These are phyloP conservation scores for Parathielavia hyrcaniae DNA, from an alignment of 495 filamentous ascomycete genomes.

Conservation along the genomic window DNA sequence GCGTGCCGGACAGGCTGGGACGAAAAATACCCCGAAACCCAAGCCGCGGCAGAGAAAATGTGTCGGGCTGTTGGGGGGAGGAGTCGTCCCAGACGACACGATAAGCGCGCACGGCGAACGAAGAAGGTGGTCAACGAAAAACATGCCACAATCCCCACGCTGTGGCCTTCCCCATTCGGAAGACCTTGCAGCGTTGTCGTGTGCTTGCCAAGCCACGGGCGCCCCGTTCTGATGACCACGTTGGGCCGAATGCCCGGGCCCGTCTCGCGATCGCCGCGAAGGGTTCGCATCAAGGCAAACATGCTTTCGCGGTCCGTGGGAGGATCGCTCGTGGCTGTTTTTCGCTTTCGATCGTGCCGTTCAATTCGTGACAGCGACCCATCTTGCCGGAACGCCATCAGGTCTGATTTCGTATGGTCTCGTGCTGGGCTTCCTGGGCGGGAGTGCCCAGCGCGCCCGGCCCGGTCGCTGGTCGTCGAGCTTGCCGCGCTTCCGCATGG, in stretches of 20 bases:
- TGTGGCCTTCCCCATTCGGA: slow-evolving; percentile 11
- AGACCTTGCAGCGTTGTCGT: not conserved
- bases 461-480: slow-evolving; percentile 78
- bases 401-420: slow-evolving; percentile 47
- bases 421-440: slow-evolving; percentile 61
- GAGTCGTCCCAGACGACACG: not conserved
- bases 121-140: not conserved
- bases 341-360: not conserved
- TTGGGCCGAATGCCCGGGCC: slow-evolving; percentile 1
- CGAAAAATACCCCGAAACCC: not conserved
- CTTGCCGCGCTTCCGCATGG: slow-evolving; percentile 90
- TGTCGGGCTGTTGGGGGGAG: not conserved
- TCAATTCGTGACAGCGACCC: slow-evolving; percentile 35
- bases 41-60: not conserved
- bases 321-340: not conserved
- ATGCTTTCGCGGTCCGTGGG: not conserved
- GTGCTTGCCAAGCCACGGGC: slow-evolving; percentile 12
- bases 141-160: not conserved
- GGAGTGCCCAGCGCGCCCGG: slow-evolving; percentile 77
- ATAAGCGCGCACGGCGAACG: not conserved
- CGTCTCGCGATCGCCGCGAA: slow-evolving; percentile 1
- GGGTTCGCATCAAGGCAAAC: not conserved
- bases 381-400: slow-evolving; percentile 48
- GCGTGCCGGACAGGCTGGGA: not conserved
- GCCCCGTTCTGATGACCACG: slow-evolving; percentile 6